Evolutionary conservation across 169 alveolate genomes (phyloP), one percentile per base, ranked within the genome.

Genomic region (Plasmodium coatneyi): DNA sequence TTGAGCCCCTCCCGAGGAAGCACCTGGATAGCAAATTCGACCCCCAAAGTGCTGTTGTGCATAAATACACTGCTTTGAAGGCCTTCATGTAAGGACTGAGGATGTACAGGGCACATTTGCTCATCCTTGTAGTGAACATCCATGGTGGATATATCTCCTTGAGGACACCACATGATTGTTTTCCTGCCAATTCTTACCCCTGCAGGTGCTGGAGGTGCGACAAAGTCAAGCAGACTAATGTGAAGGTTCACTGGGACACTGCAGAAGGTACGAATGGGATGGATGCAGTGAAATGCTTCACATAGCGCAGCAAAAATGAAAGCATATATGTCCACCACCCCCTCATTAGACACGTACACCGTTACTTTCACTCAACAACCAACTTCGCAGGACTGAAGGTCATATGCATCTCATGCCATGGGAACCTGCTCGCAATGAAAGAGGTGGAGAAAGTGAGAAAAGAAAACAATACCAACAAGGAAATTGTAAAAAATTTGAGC

Each of bases 171-270:
- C 25, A 12, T 32, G 41, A 4, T 41, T 39, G 0, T n/a, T 34
- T 86, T n/a, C 30, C 84, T 49, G 30, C 5, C 25, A 0, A 6
- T 71, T 83, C 19, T 54, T 86, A 41, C 52, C 72, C 70, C 80
- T 82, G 10, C 71, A 96, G 97, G 89, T 96, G 97, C 54, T 96
- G 97, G 97, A 76, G 97, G 46, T 96, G 97, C 41, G 97, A 96
- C 86, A 96, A 96, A 83, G 95, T 95, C n/a, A 96, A 96, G 54
- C 97, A 96, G 70, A 95, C 97, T 16, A 95, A 95, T 92, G 95
- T 96, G 12, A 96, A 96, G 90, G 96, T 94, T 22, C 95, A 95
- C 70, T 96, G 97, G 97, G 96, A 96, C 43, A 87, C 97, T 5
- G 32, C 66, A 19, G 97, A 96, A 96, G 97, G 97, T 96, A 14